phyloP scores from a whole-genome alignment of 345 rosid genomes.

The Lumnitzera racemosa region DNA sequence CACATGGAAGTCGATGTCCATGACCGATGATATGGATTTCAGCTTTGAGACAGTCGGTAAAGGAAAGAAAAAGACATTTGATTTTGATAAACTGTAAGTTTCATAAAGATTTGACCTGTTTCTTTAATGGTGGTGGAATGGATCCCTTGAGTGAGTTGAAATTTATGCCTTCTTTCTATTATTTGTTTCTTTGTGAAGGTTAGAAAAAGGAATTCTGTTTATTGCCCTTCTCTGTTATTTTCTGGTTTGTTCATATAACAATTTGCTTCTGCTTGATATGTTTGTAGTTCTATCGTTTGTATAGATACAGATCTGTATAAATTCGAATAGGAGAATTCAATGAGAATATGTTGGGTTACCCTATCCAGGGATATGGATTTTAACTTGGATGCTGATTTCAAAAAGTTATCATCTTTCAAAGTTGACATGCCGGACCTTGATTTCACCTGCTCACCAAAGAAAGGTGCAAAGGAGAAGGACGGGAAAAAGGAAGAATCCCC shows the following conservation, averaged over 20 bases:
- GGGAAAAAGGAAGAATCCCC: conserved; percentile 39
- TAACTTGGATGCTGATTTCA: conserved; percentile 63
- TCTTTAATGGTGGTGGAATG: background rate
- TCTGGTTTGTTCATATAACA: too few species aligned
- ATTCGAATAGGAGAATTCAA: too few species aligned
- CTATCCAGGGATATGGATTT: conserved; percentile 73
- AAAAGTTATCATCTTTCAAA: conserved; percentile 66
- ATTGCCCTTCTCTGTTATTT: too few species aligned
- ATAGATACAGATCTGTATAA: too few species aligned
- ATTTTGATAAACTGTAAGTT: conserved; percentile 76
- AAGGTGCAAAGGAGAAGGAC: conserved; percentile 44
- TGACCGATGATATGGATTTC: conserved; percentile 54
- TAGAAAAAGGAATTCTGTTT: background rate
- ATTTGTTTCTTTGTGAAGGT: too few species aligned
- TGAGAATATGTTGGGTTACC: background rate
- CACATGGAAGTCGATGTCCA: conserved; percentile 56
- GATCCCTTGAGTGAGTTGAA: background rate
- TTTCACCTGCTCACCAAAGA: conserved; percentile 50
- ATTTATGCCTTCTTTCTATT: background rate
- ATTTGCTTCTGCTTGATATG: too few species aligned
- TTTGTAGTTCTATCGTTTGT: too few species aligned
- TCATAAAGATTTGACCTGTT: background rate
- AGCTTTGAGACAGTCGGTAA: conserved; percentile 41
- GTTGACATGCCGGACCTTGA: conserved; percentile 76
- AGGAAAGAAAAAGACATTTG: conserved; percentile 54